Conservation (phyloP, 2,329 filamentous ascomycete species). For the Fusarium armeniacum region DNA sequence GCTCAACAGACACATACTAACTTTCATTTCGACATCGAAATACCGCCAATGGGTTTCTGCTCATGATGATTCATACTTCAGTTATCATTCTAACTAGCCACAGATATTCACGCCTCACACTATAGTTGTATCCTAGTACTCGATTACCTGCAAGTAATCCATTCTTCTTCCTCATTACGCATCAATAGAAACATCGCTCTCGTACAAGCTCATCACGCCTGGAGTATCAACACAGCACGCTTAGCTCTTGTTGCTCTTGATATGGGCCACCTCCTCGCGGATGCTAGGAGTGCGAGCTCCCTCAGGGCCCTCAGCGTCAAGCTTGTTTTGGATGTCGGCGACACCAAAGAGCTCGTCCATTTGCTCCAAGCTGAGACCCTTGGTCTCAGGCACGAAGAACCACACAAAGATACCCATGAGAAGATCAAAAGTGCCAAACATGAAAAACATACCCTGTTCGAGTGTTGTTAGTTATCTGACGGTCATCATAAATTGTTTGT, state of each 20-base stretch:
- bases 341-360: conserved; percentile 77
- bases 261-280: conserved; percentile 45
- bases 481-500: neutral
- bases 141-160: neutral
- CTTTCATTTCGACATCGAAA: neutral
- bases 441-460: conserved; percentile 72
- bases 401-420: conserved; percentile 75
- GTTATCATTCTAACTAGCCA: conserved; percentile 6
- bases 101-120: neutral
- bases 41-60: neutral
- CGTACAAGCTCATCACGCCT: neutral
- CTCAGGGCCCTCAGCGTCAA: conserved; percentile 54
- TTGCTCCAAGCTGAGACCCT: conserved; percentile 73
- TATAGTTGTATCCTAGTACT: conserved; percentile 6
- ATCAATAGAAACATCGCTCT: neutral
- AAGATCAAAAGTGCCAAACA: conserved; percentile 76
- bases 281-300: conserved; percentile 46
- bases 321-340: conserved; percentile 58
- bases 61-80: conserved; percentile 5
- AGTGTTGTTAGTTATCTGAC: conserved; percentile 16
- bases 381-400: conserved; percentile 79
- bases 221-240: neutral
- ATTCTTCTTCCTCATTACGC: neutral
- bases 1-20: too few relatives aligned
- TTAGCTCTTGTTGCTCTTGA: conserved; percentile 32